Evolutionary conservation across 2,329 filamentous ascomycete species (phyloP).

Genomic region (Xylariaceae sp.): DNA sequence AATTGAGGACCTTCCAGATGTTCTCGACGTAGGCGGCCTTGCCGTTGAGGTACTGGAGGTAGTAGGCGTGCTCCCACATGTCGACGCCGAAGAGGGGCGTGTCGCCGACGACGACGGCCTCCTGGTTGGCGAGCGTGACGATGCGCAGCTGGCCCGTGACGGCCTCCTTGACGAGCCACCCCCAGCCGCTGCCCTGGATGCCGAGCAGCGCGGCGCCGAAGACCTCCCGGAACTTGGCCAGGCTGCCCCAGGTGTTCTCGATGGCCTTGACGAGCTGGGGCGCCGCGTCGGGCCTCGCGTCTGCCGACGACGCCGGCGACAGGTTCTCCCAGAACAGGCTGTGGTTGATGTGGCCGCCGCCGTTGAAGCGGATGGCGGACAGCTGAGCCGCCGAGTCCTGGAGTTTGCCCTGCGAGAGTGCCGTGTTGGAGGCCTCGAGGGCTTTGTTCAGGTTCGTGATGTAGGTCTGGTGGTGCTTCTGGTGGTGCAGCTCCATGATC

Average conservation of each 20-base stretch:
- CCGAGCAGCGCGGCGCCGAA: constrained; percentile 69
- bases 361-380: constrained; percentile 80
- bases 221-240: constrained; percentile 65
- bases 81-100: constrained; percentile 78
- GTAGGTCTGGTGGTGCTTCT: constrained; percentile 79
- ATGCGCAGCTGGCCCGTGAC: constrained; percentile 66
- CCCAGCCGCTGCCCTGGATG: constrained; percentile 86
- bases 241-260: constrained; percentile 66
- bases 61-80: constrained; percentile 95
- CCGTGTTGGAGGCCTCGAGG: constrained; percentile 60
- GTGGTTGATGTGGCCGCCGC: constrained; percentile 92
- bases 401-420: constrained; percentile 55
- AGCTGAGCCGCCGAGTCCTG: constrained; percentile 67
- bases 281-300: constrained; percentile 58
- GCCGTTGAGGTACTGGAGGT: constrained; percentile 78
- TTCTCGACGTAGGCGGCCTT: constrained; percentile 76
- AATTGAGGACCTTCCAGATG: constrained; percentile 80
- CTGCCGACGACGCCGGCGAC: constrained; percentile 59
- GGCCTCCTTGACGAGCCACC: constrained; percentile 75
- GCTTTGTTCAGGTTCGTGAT: constrained; percentile 74
- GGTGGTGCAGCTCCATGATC: constrained; percentile 82
- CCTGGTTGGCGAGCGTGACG: constrained; percentile 84
- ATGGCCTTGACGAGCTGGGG: constrained; percentile 66
- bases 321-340: constrained; percentile 90
- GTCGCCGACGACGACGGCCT: constrained; percentile 66